phyloP scores from a whole-genome alignment of 192 early-diverging fungal genomes.

The Coemansia sp. region DNA sequence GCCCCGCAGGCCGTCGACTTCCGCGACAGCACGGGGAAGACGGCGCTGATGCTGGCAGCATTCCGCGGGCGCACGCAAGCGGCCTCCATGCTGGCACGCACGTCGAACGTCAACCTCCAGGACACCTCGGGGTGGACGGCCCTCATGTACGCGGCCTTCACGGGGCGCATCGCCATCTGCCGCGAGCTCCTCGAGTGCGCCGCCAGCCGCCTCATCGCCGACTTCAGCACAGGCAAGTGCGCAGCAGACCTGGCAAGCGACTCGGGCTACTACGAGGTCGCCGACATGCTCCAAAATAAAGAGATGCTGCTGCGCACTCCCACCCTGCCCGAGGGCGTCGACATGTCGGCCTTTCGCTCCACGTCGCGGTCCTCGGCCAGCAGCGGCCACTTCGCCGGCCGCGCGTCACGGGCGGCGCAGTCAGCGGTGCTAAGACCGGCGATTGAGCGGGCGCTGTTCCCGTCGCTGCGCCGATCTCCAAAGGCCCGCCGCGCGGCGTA shows the following conservation, averaged over 20 bases:
- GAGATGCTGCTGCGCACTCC: constrained; percentile 21
- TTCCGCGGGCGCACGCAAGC: constrained; percentile 42
- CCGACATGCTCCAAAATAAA: constrained; percentile 36
- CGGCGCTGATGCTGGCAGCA: constrained; percentile 46
- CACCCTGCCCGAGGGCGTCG: constrained; percentile 23
- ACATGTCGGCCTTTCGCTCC: constrained; percentile 16
- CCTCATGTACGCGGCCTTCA: constrained; percentile 47
- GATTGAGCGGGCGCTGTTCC: constrained; percentile 20
- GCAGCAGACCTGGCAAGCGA: constrained; percentile 32
- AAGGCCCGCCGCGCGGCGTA: background rate
- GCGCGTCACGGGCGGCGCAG: background rate
- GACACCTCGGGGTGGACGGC: constrained; percentile 45
- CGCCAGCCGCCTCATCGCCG: constrained; percentile 6
- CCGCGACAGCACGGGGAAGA: constrained; percentile 34
- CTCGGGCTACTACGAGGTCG: constrained; percentile 48
- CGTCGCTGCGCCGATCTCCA: background rate
- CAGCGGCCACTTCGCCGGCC: background rate
- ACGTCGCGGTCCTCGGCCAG: background rate
- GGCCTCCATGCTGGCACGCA: background rate
- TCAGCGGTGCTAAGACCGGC: constrained; percentile 4
- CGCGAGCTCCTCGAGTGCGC: constrained; percentile 39
- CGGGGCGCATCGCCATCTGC: constrained; percentile 48
- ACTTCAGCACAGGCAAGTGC: constrained; percentile 6
- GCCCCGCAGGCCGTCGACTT: background rate
- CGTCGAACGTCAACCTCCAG: constrained; percentile 23